Evolutionary conservation across 371 early-diverging fungal species (phyloP).

Genomic region (Apophysomyces ossiformis): DNA sequence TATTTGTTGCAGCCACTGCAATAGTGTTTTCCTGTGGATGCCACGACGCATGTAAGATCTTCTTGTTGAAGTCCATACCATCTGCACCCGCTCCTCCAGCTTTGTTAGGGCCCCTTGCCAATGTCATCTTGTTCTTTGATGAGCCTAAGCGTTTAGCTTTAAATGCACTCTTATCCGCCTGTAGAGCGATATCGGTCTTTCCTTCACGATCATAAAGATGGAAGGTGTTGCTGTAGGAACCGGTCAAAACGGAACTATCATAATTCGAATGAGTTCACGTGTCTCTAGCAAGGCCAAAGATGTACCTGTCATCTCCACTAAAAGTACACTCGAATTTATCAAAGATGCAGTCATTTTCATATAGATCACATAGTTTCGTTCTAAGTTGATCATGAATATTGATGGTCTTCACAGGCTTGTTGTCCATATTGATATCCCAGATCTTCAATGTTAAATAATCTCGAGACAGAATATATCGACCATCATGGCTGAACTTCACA

Average conservation of each 20-base stretch:
- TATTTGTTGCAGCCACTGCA: conserved; percentile 97
- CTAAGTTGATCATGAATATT: conserved; percentile 94
- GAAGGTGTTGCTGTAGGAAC: conserved; percentile 97
- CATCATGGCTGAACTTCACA: conserved; percentile 94
- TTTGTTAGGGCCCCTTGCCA: conserved; percentile 57
- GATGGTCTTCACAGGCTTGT: conserved; percentile 91
- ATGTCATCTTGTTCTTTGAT: conserved; percentile 52
- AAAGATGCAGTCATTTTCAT: conserved; percentile 99
- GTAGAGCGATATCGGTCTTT: conserved; percentile 84
- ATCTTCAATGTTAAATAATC: conserved; percentile 96
- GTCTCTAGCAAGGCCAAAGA: neutral
- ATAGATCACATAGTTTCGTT: conserved; percentile 94
- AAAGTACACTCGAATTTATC: conserved; percentile 98
- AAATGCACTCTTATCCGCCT: conserved; percentile 98
- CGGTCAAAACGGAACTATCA: conserved; percentile 82
- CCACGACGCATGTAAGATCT: conserved; percentile 97
- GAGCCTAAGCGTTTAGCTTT: conserved; percentile 85
- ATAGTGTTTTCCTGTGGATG: conserved; percentile 96
- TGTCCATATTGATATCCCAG: conserved; percentile 98
- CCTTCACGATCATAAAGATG: conserved; percentile 83
- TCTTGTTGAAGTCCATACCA: conserved; percentile 90
- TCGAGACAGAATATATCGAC: conserved; percentile 94
- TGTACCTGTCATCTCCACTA: conserved; percentile 84
- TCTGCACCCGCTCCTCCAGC: conserved; percentile 78
- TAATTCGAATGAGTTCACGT: neutral